These are phyloP conservation scores for Daedaleopsis nitida DNA, from an alignment of 768 basidiomycete genomes.

Conservation along the genomic window DNA sequence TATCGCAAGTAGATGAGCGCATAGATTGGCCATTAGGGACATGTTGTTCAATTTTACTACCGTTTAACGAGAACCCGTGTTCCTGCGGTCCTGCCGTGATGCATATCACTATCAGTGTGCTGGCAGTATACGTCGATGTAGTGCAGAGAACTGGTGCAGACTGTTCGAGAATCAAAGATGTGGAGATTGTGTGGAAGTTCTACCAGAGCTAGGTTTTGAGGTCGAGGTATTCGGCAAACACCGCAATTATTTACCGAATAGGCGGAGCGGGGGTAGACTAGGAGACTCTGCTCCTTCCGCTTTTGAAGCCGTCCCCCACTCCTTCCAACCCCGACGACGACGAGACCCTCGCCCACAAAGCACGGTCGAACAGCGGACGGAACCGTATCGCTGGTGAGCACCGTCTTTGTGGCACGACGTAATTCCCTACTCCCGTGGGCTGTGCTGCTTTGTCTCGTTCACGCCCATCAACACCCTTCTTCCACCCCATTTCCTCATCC, in stretches of 20 bases:
- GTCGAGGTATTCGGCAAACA: not conserved
- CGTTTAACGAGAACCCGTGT: constrained; percentile 2
- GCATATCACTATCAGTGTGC: not conserved
- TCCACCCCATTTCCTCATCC: constrained; percentile 5
- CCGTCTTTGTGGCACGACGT: constrained; percentile 14
- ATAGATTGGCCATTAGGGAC: constrained; percentile 12
- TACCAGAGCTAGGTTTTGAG: not conserved
- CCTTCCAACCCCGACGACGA: not conserved
- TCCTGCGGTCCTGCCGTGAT: not conserved
- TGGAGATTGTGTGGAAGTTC: not conserved
- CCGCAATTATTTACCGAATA: not conserved
- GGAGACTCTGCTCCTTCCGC: constrained; percentile 6
- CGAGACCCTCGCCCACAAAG: not conserved
- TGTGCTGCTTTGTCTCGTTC: constrained; percentile 14
- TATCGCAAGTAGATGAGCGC: constrained; percentile 26
- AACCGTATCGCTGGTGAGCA: constrained; percentile 6
- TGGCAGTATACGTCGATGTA: not conserved
- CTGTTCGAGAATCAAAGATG: not conserved
- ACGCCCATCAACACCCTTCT: constrained; percentile 13
- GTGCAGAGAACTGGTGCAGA: not conserved
- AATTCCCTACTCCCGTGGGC: constrained; percentile 12
- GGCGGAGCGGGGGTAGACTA: not conserved
- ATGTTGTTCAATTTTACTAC: not conserved
- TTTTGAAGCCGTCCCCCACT: not conserved
- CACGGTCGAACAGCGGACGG: not conserved